Base-by-base conservation (phyloP, 1,284 basidiomycete genomes). In the Xerocomus amazonicus region DNA sequence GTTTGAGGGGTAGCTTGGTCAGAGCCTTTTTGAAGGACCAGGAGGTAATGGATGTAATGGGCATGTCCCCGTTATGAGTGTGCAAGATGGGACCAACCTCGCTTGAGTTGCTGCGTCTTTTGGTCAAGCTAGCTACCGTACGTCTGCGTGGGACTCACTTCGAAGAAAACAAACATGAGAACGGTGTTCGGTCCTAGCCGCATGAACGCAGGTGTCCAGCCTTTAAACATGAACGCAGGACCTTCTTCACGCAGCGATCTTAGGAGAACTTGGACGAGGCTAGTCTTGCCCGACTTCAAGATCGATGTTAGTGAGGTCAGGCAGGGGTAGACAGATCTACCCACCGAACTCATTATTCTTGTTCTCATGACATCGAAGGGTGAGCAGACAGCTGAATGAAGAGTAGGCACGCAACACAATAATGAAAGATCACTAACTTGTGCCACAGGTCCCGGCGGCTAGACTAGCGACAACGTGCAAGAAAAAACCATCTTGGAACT, bases 361-460 rank as follows among this genome's bases (percentile, higher is more conserved):
- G 87, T 87, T 60, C 88, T 81, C 60, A 96, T 73, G 16, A 95
- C 92, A 61, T 96, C 92, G 12, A 85, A 90, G 8, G 92, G 92
- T 10, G 91, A 90, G 61, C 90, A 93, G 23, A 95, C 83, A 44
- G 92, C 87, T 89, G 55, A 7, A 39, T 49, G 28, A 45, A 36
- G 47, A 50, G 52, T 62, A 33, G 49, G 50, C 40, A 35, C 17
- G 27, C 19, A 34, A 47, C 23, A 43, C 42, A 47, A 28, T n/a
- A 16, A 5, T 37, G 12, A 32, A 40, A 28, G 7, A 47, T 16
- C 47, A 73, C 81, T 37, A 52, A 89, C 86, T 93, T 8, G 92
- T 94, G 17, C 91, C 91, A 50, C 92, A 80, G n/a, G 90, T 88
- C 13, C 90, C 92, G n/a, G 87, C 84, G 13, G 82, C 65, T 52